Percentiles rank a stretch among this genome's conserved stretches.
Conservation (phyloP, 2,329 filamentous ascomycete species). For the Penicillium sclerotigenum region DNA sequence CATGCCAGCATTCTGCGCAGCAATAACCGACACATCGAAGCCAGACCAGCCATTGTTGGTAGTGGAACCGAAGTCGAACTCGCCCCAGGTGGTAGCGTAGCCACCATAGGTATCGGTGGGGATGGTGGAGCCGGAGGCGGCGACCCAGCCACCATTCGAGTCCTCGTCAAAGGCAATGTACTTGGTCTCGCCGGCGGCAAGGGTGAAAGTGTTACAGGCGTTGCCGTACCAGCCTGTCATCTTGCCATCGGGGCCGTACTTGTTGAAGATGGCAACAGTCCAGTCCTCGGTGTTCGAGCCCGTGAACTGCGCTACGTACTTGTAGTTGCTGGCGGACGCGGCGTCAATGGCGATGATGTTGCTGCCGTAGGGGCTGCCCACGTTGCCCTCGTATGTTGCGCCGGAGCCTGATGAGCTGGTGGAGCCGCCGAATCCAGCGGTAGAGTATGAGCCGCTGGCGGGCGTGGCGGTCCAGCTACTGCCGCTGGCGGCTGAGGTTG, state of each 20-base stretch:
- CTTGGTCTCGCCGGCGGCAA: conserved; percentile 34
- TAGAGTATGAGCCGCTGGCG: conserved; percentile 25
- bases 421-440: conserved; percentile 33
- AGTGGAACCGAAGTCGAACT: conserved; percentile 34
- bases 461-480: conserved; percentile 23
- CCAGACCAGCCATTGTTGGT: conserved; percentile 33
- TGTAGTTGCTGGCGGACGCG: conserved; percentile 31
- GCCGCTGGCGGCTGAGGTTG: conserved; percentile 8
- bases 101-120: conserved; percentile 26
- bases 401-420: conserved; percentile 25
- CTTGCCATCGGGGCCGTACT: conserved; percentile 33
- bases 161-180: conserved; percentile 39
- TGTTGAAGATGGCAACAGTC: conserved; percentile 43
- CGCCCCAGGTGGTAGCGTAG: conserved; percentile 36
- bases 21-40: conserved; percentile 37
- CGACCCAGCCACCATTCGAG: conserved; percentile 36
- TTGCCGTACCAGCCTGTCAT: conserved; percentile 38
- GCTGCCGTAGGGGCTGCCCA: conserved; percentile 40
- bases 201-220: conserved; percentile 31
- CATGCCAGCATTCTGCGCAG: conserved; percentile 30
- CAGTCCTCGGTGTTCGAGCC: conserved; percentile 34
- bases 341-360: conserved; percentile 39
- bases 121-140: conserved; percentile 24
- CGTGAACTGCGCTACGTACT: conserved; percentile 37
- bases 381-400: conserved; percentile 37